Conservation (phyloP, 176 grass and related monocot genomes). For the Eragrostis nindensis region DNA sequence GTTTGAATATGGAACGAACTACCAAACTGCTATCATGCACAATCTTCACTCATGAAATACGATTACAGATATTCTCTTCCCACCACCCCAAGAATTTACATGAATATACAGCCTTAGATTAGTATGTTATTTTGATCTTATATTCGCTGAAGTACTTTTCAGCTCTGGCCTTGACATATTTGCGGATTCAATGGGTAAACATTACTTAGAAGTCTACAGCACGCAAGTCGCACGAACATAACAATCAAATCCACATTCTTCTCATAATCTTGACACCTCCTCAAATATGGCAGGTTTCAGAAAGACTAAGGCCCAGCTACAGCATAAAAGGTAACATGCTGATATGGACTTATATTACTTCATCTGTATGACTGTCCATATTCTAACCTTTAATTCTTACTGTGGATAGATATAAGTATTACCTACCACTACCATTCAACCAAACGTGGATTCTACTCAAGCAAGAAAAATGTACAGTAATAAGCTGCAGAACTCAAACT, state of each 20-base stretch:
- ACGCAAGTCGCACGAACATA: background rate
- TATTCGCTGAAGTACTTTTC: background rate
- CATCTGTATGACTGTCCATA: background rate
- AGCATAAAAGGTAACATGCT: background rate
- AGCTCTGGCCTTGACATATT: background rate
- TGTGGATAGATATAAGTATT: background rate
- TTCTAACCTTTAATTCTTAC: background rate
- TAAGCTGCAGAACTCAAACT: conserved; percentile 4
- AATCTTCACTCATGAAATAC: background rate
- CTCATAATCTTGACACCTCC: background rate
- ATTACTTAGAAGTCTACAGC: background rate
- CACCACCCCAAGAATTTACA: background rate
- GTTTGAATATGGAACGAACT: background rate
- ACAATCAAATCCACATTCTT: background rate
- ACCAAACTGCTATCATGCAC: background rate
- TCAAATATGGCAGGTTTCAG: background rate
- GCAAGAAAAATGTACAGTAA: conserved; percentile 12
- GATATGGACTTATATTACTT: background rate
- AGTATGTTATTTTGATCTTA: background rate
- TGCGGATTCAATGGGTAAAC: background rate
- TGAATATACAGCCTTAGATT: conserved; percentile 1
- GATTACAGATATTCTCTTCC: background rate
- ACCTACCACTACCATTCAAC: conserved; percentile 9
- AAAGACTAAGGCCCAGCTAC: background rate
- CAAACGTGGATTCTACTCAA: conserved; percentile 2